Conservation (phyloP, 2,329 filamentous ascomycete species). For the Dactylellina haptotyla region DNA sequence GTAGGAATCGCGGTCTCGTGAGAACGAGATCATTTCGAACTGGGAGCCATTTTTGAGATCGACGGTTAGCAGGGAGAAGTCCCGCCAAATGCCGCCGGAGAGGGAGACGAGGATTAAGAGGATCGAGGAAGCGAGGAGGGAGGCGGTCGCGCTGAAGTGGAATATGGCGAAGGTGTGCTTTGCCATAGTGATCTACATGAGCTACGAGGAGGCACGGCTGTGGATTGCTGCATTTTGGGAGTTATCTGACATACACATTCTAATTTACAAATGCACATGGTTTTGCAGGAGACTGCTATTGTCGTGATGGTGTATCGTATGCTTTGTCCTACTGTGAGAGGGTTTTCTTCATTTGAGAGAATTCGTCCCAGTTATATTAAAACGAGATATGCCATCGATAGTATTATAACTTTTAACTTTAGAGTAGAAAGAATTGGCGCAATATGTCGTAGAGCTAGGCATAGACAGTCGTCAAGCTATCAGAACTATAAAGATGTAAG, state of each 20-base stretch:
- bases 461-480: too few species aligned
- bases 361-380: not conserved
- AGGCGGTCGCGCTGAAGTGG: slow-evolving; percentile 29
- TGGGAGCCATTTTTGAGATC: slow-evolving; percentile 30
- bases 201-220: not conserved
- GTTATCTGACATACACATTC: not conserved
- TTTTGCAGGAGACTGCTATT: too few species aligned
- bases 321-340: not conserved
- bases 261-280: too few species aligned
- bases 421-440: not conserved
- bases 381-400: not conserved
- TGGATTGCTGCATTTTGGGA: not conserved
- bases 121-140: slow-evolving; percentile 11
- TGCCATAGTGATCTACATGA: slow-evolving; percentile 10
- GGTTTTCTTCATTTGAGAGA: slow-evolving; percentile 9
- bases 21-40: slow-evolving; percentile 38
- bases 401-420: not conserved
- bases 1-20: slow-evolving; percentile 42
- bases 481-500: too few species aligned
- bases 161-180: slow-evolving; percentile 32
- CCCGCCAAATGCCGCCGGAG: slow-evolving; percentile 45
- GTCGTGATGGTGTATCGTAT: not conserved
- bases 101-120: slow-evolving; percentile 28
- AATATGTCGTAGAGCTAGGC: not conserved
- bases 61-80: slow-evolving; percentile 33